These are phyloP conservation scores for Penicillium sp. DNA, from an alignment of 2,329 filamentous ascomycete genomes.

Conservation along the genomic window DNA sequence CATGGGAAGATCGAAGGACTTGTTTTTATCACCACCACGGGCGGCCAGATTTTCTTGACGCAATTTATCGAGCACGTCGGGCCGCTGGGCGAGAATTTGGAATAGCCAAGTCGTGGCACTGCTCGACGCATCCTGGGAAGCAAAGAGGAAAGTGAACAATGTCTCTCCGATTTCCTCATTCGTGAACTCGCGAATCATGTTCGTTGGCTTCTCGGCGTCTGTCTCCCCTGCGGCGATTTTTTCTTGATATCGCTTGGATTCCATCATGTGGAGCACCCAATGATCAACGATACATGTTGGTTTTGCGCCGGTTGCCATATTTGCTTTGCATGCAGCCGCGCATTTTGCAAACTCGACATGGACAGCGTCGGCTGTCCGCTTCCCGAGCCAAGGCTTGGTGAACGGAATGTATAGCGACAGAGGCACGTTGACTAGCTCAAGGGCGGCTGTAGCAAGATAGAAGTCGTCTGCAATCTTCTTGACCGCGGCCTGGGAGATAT, in stretches of 20 bases:
- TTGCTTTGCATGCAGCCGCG: constrained; percentile 79
- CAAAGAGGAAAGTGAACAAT: constrained; percentile 56
- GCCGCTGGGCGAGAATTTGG: constrained; percentile 53
- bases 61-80: constrained; percentile 49
- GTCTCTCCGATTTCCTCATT: constrained; percentile 53
- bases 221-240: constrained; percentile 66
- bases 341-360: constrained; percentile 79
- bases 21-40: constrained; percentile 44
- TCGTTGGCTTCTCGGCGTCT: constrained; percentile 49
- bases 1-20: constrained; percentile 48
- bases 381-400: constrained; percentile 88
- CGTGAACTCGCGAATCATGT: constrained; percentile 53
- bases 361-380: constrained; percentile 82
- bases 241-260: constrained; percentile 72
- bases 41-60: constrained; percentile 51
- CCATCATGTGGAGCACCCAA: constrained; percentile 80
- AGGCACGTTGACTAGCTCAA: constrained; percentile 92
- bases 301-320: constrained; percentile 76
- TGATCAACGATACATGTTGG: constrained; percentile 84
- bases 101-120: constrained; percentile 57
- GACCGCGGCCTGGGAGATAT: constrained; percentile 79
- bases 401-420: constrained; percentile 73
- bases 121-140: constrained; percentile 55
- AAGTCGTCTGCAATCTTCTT: constrained; percentile 91
- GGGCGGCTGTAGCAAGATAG: constrained; percentile 83